These are phyloP conservation scores for Phytopythium montanum DNA, from an alignment of 352 stramenopile genomes.

Conservation along the genomic window DNA sequence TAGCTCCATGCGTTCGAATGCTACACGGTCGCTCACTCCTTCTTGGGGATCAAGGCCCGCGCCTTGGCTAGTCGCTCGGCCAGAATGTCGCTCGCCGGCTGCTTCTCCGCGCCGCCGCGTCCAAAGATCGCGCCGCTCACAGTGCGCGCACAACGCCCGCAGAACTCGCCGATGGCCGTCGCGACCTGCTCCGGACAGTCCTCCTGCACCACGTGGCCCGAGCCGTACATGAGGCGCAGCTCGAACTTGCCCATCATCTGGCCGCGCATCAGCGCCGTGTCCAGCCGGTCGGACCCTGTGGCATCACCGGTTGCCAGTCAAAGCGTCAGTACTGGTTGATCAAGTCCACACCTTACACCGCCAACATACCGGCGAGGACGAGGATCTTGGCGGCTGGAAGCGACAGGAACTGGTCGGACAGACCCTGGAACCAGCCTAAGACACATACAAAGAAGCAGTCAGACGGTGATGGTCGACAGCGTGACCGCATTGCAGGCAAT, in stretches of 20 bases:
- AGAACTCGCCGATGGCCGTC: slow-evolving; percentile 64
- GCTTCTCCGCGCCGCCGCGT: slow-evolving; percentile 16
- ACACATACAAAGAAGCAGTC: background rate
- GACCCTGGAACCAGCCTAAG: slow-evolving; percentile 78
- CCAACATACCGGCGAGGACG: slow-evolving; percentile 57
- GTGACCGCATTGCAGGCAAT: too few relatives aligned
- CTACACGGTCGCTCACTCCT: slow-evolving; percentile 17
- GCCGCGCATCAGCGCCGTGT: slow-evolving; percentile 83
- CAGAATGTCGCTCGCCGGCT: slow-evolving; percentile 33
- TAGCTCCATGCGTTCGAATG: too few relatives aligned
- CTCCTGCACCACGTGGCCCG: slow-evolving; percentile 88
- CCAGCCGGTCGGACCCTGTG: slow-evolving; percentile 70
- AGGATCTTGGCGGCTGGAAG: slow-evolving; percentile 79
- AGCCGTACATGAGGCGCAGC: slow-evolving; percentile 80
- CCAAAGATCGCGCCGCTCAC: slow-evolving; percentile 34
- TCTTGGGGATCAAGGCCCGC: slow-evolving; percentile 53
- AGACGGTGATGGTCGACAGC: background rate
- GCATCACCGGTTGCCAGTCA: background rate
- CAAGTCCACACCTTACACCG: background rate
- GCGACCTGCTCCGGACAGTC: slow-evolving; percentile 77
- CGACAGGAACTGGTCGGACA: slow-evolving; percentile 84
- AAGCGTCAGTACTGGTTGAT: background rate
- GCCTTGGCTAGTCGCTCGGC: slow-evolving; percentile 55
- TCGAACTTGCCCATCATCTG: slow-evolving; percentile 93
- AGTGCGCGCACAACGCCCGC: slow-evolving; percentile 39